A percentile compares a stretch with the other conserved stretches of the same genome.
Conservation (phyloP, 2,329 filamentous ascomycete species). For the Fusarium sacchari region DNA sequence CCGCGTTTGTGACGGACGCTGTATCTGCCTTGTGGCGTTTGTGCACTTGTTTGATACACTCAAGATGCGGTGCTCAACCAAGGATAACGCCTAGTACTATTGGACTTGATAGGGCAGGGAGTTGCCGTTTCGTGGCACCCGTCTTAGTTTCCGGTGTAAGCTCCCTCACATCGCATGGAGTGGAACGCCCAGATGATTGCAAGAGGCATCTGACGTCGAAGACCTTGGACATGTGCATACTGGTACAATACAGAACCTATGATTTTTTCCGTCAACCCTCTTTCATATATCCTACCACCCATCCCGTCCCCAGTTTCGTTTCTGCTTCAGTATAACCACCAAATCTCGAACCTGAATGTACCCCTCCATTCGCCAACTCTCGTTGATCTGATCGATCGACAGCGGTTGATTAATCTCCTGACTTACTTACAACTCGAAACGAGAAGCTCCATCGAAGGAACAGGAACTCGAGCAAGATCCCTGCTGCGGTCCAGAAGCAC, state of each 20-base stretch:
- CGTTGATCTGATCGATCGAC: background rate
- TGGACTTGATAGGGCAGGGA: background rate
- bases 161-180: background rate
- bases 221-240: conserved; percentile 1
- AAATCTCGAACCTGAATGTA: background rate
- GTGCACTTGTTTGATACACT: background rate
- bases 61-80: background rate
- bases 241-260: background rate
- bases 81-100: background rate
- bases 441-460: conserved; percentile 12
- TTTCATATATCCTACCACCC: background rate
- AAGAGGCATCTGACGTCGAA: conserved; percentile 30
- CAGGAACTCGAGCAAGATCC: conserved; percentile 21
- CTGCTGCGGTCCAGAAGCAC: conserved; percentile 19
- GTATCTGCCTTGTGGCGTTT: background rate
- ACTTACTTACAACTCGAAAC: conserved; percentile 12
- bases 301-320: background rate
- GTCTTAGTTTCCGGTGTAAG: background rate
- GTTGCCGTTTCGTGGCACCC: conserved; percentile 6
- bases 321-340: background rate
- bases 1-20: background rate
- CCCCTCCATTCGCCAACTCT: conserved; percentile 4
- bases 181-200: background rate
- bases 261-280: background rate
- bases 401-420: background rate